Evolutionary conservation across 2,329 filamentous ascomycete species (phyloP), one percentile per base, ranked within the genome.

Genomic region (Pestalotiopsis sp.): DNA sequence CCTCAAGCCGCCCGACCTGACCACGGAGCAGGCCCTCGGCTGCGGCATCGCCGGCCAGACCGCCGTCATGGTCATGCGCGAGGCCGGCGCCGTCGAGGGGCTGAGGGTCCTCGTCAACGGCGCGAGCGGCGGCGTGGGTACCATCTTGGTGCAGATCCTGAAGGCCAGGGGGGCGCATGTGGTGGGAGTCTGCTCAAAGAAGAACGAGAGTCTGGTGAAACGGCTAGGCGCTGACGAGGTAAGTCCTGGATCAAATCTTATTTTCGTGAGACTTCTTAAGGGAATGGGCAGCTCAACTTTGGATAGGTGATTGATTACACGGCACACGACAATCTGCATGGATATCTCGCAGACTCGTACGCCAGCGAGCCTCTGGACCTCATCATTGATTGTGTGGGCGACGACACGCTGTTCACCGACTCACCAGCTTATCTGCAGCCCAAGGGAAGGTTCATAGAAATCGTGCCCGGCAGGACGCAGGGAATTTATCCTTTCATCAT

Each of bases 401-500:
- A 68, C 38, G 45, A 66, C 38, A 14, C 14, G 11, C 11, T 70
- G 20, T 68, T 31, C 38, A 67, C 66, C 6, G 59, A 59, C 1
- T 66, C 61, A 6, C 59, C 59, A 2, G 56, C 61, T 3, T 70
- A 70, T 20, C 49, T 70, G 17, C 38, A 52, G 38, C 64, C 67
- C 11, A 59, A 64, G 5, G 69, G 69, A 1, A 45, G 45, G 56
- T 68, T 80, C 67, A 64, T 80, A 66, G 76, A 71, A 66, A 78
- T 80, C 41, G 78, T 77, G 0, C 79, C 79, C 38, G 79, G 78
- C 0, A 69, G 71, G 20, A 72, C 74, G 1, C 74, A 77, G 56
- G 78, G 77, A 7, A 66, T 78, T 0, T 66, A 75, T 3, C 75
- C 77, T 1, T 76, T 77, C 65, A 49, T 80, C 11, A 71, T 71